Evolutionary conservation across 1,139 yeast genomes (phyloP).

Genomic region (Nematodospora anomalae): DNA sequence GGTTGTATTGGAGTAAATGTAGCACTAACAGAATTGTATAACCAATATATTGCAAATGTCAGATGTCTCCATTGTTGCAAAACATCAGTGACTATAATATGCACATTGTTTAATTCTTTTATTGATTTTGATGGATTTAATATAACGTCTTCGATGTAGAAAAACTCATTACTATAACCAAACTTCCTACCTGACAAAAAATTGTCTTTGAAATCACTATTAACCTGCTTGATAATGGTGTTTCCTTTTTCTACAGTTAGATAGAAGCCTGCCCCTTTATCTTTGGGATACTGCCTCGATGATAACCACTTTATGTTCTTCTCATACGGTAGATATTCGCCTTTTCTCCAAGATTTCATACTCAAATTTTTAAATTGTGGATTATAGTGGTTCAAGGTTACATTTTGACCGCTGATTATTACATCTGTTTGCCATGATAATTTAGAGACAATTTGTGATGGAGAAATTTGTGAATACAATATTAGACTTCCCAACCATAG

Average conservation of each 20-base stretch:
- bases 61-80: constrained; percentile 44
- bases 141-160: constrained; percentile 27
- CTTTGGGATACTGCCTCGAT: constrained; percentile 31
- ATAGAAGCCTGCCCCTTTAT: constrained; percentile 31
- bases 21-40: constrained; percentile 23
- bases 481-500: constrained; percentile 34
- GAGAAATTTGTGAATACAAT: constrained; percentile 30
- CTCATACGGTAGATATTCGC: constrained; percentile 21
- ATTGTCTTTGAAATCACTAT: constrained; percentile 18
- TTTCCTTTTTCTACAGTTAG: constrained; percentile 21
- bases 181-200: constrained; percentile 29
- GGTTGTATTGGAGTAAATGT: constrained; percentile 30
- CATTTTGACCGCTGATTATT: constrained; percentile 28
- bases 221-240: constrained; percentile 24
- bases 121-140: constrained; percentile 37
- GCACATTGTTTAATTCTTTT: constrained; percentile 27
- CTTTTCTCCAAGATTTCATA: constrained; percentile 26
- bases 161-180: constrained; percentile 34
- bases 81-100: constrained; percentile 36
- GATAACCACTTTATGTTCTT: constrained; percentile 31
- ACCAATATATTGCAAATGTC: constrained; percentile 42
- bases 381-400: constrained; percentile 33
- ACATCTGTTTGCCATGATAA: constrained; percentile 31
- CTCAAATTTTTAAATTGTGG: constrained; percentile 32
- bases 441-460: constrained; percentile 21